Evolutionary conservation across 805 yeast genomes (phyloP), one percentile per base, ranked within the genome.

Genomic region (Starmerella geochares): DNA sequence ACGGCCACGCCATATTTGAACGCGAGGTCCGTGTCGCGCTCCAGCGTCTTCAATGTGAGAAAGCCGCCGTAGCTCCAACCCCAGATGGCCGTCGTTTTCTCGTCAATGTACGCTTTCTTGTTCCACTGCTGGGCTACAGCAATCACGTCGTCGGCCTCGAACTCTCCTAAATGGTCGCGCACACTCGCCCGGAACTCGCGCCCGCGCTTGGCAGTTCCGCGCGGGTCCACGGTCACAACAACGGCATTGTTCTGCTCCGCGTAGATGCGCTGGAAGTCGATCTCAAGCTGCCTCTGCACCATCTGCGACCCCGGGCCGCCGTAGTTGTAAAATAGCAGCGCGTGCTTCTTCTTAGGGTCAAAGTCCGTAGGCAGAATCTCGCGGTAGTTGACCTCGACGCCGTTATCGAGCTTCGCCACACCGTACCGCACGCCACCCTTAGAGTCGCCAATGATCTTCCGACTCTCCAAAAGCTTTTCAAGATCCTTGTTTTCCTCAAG

Each of bases 21-120:
- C 14, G 79, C 77, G 32, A 77, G 68, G 16, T 86, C 86, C 2
- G 71, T 73, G 65, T 92, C 97, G 20, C 73, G 72, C 66, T 92
- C 97, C 42, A 92, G 69, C 0, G 94, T 83, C 67, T 88, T 92
- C 58, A 92, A 73, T 0, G 98, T 87, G 73, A 86, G 75, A 63
- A 78, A 92, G 0, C 97, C 98, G 43, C 98, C 98, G 63, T 90
- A 92, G 20, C 95, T 84, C 98, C 98, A 92, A 8, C 98, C 98
- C 90, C 96, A 92, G 49, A 90, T 77, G 0, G 95, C 94, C 11
- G 86, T 79, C 53, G 77, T 75, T 3, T 73, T 68, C 21, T 70
- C 65, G 62, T 88, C 84, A 37, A 92, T 82, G 60, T 81, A 90
- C 2, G 71, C 52, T 57, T 75, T 76, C 3, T 66, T 43, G 2